Evolutionary conservation across 352 stramenopile genomes (phyloP).

Genomic region (Blastocystis sp.): DNA sequence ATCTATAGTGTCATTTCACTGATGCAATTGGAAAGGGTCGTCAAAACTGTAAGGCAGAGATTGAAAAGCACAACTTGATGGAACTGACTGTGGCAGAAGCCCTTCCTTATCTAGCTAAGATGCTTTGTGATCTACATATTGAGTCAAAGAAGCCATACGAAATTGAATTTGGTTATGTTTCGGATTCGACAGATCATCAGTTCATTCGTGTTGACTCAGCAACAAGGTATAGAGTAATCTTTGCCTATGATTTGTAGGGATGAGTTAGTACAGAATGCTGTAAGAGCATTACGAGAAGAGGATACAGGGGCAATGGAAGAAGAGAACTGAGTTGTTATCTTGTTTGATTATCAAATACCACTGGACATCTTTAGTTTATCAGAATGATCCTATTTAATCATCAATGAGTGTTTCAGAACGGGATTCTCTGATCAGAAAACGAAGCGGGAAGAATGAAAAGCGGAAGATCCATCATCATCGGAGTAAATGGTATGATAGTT

Average conservation of each 20-base stretch:
- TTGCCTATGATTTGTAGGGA: constrained; percentile 15
- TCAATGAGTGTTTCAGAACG: too few relatives aligned
- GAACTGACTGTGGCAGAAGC: constrained; percentile 49
- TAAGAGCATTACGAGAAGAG: neutral
- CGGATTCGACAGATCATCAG: constrained; percentile 34
- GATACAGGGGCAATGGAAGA: constrained; percentile 43
- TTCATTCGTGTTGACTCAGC: constrained; percentile 40
- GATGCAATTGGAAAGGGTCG: constrained; percentile 54
- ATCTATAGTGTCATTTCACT: constrained; percentile 51
- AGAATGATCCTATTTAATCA: too few relatives aligned
- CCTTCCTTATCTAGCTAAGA: constrained; percentile 36
- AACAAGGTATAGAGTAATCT: neutral
- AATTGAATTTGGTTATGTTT: constrained; percentile 48
- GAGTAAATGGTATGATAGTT: constrained; percentile 45
- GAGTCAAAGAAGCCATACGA: constrained; percentile 63
- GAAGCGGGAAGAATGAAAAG: too few relatives aligned
- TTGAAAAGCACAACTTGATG: constrained; percentile 59
- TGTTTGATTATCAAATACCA: constrained; percentile 31
- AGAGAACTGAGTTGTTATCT: constrained; percentile 12
- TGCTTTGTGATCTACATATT: constrained; percentile 52
- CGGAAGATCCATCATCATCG: too few relatives aligned
- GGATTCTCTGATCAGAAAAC: too few relatives aligned
- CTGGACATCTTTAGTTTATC: neutral
- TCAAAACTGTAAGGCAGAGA: constrained; percentile 60
- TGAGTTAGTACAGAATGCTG: constrained; percentile 6